Evolutionary conservation across 129 eudicot genomes (phyloP).

Genomic region (Dittrichia graveolens): DNA sequence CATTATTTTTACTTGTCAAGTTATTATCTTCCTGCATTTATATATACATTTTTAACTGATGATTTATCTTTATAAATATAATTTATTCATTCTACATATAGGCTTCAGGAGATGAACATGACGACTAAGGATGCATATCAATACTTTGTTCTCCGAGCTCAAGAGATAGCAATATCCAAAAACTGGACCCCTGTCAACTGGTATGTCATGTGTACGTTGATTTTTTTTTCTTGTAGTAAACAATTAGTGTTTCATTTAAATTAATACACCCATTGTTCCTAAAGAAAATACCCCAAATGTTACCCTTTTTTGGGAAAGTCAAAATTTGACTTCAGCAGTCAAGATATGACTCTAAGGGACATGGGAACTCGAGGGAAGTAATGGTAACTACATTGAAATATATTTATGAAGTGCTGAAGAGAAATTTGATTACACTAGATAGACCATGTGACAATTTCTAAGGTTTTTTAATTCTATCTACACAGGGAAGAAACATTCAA

Average conservation of each 20-base stretch:
- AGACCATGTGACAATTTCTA: neutral
- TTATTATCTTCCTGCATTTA: conserved; percentile 7
- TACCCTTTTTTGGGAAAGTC: neutral
- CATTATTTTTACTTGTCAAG: conserved; percentile 6
- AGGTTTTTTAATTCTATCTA: neutral
- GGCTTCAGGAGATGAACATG: conserved; percentile 85
- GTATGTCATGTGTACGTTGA: conserved; percentile 37
- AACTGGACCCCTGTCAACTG: conserved; percentile 91
- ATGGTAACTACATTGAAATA: neutral
- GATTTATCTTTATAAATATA: conserved; percentile 11
- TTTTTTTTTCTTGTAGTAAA: neutral
- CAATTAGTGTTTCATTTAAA: neutral
- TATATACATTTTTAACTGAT: neutral
- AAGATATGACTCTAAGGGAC: neutral
- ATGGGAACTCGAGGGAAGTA: neutral
- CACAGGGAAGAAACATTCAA: conserved; percentile 96
- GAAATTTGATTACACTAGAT: neutral
- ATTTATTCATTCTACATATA: conserved; percentile 35
- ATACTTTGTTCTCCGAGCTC: conserved; percentile 91
- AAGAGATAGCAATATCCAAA: conserved; percentile 75
- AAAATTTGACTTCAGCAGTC: neutral
- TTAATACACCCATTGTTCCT: conserved; percentile 11
- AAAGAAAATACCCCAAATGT: neutral
- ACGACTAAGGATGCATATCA: conserved; percentile 83
- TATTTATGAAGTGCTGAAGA: neutral